A percentile compares a stretch with the other conserved stretches of the same genome.
Conservation (phyloP, 2,329 filamentous ascomycete species). For the Cryoendolithus antarcticus region DNA sequence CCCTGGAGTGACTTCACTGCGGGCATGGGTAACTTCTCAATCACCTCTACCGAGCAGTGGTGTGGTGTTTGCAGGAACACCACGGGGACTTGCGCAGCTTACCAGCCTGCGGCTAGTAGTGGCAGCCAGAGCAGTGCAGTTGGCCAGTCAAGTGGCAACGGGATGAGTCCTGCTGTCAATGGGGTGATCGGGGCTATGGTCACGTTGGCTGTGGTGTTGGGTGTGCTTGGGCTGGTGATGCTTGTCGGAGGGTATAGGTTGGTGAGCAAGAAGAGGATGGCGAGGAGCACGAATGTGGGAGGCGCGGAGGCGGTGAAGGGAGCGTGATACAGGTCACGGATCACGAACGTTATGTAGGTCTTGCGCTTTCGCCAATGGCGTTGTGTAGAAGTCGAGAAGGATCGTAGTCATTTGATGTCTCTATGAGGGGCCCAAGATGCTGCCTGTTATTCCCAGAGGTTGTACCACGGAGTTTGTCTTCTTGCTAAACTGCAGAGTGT, state of each 20-base stretch:
- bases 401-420: no score
- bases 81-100: conserved; percentile 51
- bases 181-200: conserved; percentile 69
- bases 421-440: neutral
- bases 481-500: no score
- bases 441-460: no score
- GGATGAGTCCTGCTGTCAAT: conserved; percentile 58
- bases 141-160: conserved; percentile 21
- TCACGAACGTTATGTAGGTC: no score
- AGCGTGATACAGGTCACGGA: no score
- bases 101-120: conserved; percentile 18
- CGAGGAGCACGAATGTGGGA: conserved; percentile 1
- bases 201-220: conserved; percentile 51
- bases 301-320: no score
- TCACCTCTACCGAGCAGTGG: conserved; percentile 56
- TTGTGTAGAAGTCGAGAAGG: no score
- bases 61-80: conserved; percentile 64
- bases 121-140: conserved; percentile 15
- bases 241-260: conserved; percentile 45
- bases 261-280: conserved; percentile 41
- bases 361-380: no score
- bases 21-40: conserved; percentile 53
- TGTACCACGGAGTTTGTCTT: no score
- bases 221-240: conserved; percentile 41
- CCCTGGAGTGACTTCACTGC: conserved; percentile 57